A percentile compares a stretch with the other conserved stretches of the same genome.
Conservation (phyloP, 148 eudicot genomes). For the Pharnaceum exiguum region DNA sequence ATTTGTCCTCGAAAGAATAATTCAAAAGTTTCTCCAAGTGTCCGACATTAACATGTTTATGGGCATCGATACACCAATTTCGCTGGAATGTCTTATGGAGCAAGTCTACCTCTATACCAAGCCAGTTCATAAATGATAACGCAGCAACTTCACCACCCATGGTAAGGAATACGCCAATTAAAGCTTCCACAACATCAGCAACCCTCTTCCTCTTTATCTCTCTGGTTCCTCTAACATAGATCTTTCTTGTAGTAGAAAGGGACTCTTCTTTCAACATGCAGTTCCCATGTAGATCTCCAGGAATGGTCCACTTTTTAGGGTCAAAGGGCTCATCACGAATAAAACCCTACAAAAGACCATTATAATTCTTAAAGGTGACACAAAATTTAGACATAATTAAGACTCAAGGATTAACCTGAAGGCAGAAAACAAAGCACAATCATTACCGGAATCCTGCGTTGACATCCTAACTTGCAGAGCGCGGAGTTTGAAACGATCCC, state of each 20-base stretch:
- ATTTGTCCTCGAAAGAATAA: conserved; percentile 54
- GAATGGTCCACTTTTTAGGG: conserved; percentile 67
- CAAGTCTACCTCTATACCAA: conserved; percentile 67
- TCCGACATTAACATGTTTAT: conserved; percentile 33
- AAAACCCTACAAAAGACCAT: conserved; percentile 62
- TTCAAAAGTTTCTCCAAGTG: conserved; percentile 47
- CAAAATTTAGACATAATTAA: no score
- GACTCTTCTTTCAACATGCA: conserved; percentile 32
- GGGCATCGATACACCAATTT: conserved; percentile 33
- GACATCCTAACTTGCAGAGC: conserved; percentile 75
- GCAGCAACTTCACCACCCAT: conserved; percentile 69
- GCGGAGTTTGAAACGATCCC: conserved; percentile 63
- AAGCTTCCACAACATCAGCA: conserved; percentile 93
- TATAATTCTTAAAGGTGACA: neutral
- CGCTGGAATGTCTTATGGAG: conserved; percentile 27
- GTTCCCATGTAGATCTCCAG: conserved; percentile 41
- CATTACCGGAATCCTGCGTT: conserved; percentile 66
- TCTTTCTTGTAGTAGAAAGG: conserved; percentile 26
- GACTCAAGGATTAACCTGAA: no score
- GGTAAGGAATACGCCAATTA: conserved; percentile 80
- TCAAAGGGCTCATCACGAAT: conserved; percentile 65
- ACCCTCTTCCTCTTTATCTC: conserved; percentile 57
- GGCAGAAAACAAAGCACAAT: neutral
- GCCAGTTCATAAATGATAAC: conserved; percentile 66
- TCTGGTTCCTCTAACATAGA: conserved; percentile 36